Base-by-base conservation (phyloP, 768 basidiomycete species). In the Leccinellum rugosiceps region DNA sequence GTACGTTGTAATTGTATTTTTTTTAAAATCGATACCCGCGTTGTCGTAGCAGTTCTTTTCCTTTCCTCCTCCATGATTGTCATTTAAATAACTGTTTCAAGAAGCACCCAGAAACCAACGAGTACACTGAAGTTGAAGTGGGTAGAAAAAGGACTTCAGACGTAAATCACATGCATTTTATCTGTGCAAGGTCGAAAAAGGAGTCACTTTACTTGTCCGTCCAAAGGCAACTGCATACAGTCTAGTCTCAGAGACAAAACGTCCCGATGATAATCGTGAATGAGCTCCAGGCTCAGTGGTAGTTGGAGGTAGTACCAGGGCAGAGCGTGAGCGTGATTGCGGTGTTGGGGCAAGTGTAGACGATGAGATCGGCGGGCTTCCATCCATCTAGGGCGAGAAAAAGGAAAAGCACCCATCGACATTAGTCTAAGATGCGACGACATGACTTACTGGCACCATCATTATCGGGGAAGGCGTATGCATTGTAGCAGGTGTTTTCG, bases 401-500 rank as follows among this genome's bases (percentile, higher is more conserved):
- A 10, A 41, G 10, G n/a, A 13, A 21, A 25, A 6, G 23, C 13
- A 6, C 19, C 1, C 7, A 26, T 68, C 7, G 63, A 19, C n/a
- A 47, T 2, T n/a, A 30, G 17, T 17, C 1, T 1, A 11, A 43
- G 14, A 30, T 10, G 8, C 17, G 21, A 4, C 9, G 25, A 57
- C 65, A 45, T 7, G 6, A 25, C 44, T 52, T 52, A 73, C 69
- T 1, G 4, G 69, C 34, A 19, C 71, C 71, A 14, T 72, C 69
- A 41, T 71, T 69, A 58, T 71, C 69, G 21, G 69, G 69, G 65
- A 71, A 71, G 23, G 71, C 65, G 10, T 73, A 73, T 25, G 71
- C 71, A 25, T 73, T 71, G 58, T 58, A 58, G 58, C 69, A 73
- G 3, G 57, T 61, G 28, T 26, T 3, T 17, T 72, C 62, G 57